These are phyloP conservation scores for Xerocomellus intermedius DNA, from an alignment of 768 basidiomycete species.

Conservation along the genomic window DNA sequence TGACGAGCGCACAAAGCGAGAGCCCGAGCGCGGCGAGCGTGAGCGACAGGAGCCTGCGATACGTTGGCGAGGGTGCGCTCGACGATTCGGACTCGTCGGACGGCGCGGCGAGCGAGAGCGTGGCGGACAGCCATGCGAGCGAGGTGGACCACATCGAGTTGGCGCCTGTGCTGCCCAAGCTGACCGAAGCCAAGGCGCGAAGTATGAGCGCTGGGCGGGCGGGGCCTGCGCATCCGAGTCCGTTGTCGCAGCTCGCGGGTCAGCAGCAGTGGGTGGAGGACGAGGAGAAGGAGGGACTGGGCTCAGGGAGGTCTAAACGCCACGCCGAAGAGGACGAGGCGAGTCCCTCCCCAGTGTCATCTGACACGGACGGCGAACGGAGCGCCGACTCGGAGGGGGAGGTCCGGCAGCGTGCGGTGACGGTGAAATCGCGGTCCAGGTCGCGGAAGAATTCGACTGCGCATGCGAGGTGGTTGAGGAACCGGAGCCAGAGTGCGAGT, in stretches of 20 bases:
- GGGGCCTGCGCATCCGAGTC: constrained; percentile 54
- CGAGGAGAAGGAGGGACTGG: constrained; percentile 35
- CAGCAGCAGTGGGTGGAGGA: constrained; percentile 55
- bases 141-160: constrained; percentile 36
- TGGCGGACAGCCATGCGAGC: constrained; percentile 19
- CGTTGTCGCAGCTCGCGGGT: constrained; percentile 57
- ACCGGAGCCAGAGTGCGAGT: constrained; percentile 64
- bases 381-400: constrained; percentile 30
- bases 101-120: constrained; percentile 18
- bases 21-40: constrained; percentile 34
- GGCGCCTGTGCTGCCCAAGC: constrained; percentile 17
- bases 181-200: constrained; percentile 41
- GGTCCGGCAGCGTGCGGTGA: neutral
- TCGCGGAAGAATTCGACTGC: constrained; percentile 31
- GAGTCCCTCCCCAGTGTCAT: constrained; percentile 59
- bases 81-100: constrained; percentile 74
- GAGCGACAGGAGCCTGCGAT: constrained; percentile 49
- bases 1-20: constrained; percentile 31
- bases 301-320: constrained; percentile 1
- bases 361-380: constrained; percentile 57
- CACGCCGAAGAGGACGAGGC: constrained; percentile 47
- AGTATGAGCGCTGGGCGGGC: constrained; percentile 27
- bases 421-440: constrained; percentile 19
- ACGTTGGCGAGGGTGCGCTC: constrained; percentile 75
- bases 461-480: constrained; percentile 23